phyloP scores from a whole-genome alignment of 2,329 filamentous ascomycete species.

The Verticillium klebahnii region DNA sequence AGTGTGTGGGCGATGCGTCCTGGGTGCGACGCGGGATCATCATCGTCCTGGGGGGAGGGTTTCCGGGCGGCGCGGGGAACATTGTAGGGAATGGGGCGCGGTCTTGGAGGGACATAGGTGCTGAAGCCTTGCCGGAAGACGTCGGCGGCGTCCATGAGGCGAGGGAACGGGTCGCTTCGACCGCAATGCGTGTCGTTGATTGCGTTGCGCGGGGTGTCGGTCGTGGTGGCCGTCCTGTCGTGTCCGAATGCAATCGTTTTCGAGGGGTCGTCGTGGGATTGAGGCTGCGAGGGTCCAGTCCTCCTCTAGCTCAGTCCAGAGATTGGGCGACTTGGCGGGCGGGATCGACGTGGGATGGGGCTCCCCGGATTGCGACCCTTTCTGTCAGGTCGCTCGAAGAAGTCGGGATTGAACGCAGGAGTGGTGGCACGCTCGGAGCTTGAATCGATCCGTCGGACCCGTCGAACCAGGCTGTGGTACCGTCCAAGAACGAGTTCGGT shows the following conservation, averaged over 20 bases:
- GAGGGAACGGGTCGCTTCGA: neutral
- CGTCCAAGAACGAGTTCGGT: neutral
- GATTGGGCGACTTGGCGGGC: neutral
- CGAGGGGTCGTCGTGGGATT: neutral
- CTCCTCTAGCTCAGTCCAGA: neutral
- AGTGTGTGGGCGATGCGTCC: constrained; percentile 69
- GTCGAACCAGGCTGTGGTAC: neutral
- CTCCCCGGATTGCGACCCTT: neutral
- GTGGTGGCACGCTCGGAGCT: neutral
- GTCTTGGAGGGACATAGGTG: constrained; percentile 32
- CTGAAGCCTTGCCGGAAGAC: constrained; percentile 56
- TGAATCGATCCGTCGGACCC: neutral
- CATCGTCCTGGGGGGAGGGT: constrained; percentile 1
- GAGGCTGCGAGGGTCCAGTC: neutral
- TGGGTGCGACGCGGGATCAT: constrained; percentile 42
- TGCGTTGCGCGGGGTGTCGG: neutral
- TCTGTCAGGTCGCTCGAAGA: neutral
- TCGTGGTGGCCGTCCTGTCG: neutral
- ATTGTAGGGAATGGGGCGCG: constrained; percentile 14
- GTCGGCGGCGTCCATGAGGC: constrained; percentile 53
- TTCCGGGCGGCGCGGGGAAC: neutral
- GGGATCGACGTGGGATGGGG: neutral
- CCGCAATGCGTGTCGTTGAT: neutral
- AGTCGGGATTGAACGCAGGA: neutral
- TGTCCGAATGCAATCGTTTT: neutral